phyloP scores from a whole-genome alignment of 768 basidiomycete genomes.

The Postia placenta region DNA sequence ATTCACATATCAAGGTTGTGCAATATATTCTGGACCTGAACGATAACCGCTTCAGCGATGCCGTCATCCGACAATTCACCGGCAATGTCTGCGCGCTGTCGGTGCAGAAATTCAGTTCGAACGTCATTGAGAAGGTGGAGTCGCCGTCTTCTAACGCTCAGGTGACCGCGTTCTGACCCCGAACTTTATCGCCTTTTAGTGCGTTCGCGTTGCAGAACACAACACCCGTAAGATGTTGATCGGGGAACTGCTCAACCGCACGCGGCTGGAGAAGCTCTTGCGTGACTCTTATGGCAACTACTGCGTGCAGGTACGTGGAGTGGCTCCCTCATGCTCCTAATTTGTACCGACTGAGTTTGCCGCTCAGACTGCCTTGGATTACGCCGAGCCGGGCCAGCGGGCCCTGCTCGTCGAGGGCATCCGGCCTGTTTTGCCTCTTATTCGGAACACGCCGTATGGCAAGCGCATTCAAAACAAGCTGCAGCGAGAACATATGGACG shows the following conservation, averaged over 20 bases:
- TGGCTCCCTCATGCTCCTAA: not conserved
- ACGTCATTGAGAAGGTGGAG: slow-evolving; percentile 98
- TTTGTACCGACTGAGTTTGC: slow-evolving; percentile 10
- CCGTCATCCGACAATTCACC: slow-evolving; percentile 92
- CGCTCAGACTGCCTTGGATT: slow-evolving; percentile 88
- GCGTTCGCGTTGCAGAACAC: slow-evolving; percentile 93
- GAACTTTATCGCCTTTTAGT: slow-evolving; percentile 30
- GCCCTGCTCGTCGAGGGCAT: slow-evolving; percentile 93
- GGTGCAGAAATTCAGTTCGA: slow-evolving; percentile 99
- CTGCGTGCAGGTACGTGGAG: slow-evolving; percentile 69
- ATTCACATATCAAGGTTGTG: slow-evolving; percentile 59
- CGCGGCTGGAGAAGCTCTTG: slow-evolving; percentile 89
- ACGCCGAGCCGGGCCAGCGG: slow-evolving; percentile 92
- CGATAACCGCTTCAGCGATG: slow-evolving; percentile 97
- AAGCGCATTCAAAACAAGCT: slow-evolving; percentile 99
- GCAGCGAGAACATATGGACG: slow-evolving; percentile 84
- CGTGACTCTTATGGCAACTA: slow-evolving; percentile 97
- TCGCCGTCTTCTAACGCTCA: slow-evolving; percentile 6
- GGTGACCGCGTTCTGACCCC: not conserved
- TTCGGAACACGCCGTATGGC: slow-evolving; percentile 98
- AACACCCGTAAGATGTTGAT: slow-evolving; percentile 91
- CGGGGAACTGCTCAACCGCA: slow-evolving; percentile 90
- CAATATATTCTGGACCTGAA: slow-evolving; percentile 99
- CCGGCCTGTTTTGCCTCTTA: slow-evolving; percentile 95
- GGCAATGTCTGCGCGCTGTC: slow-evolving; percentile 97